phyloP scores from a whole-genome alignment of 2,329 filamentous ascomycete genomes.

The Epichloe hybrida region DNA sequence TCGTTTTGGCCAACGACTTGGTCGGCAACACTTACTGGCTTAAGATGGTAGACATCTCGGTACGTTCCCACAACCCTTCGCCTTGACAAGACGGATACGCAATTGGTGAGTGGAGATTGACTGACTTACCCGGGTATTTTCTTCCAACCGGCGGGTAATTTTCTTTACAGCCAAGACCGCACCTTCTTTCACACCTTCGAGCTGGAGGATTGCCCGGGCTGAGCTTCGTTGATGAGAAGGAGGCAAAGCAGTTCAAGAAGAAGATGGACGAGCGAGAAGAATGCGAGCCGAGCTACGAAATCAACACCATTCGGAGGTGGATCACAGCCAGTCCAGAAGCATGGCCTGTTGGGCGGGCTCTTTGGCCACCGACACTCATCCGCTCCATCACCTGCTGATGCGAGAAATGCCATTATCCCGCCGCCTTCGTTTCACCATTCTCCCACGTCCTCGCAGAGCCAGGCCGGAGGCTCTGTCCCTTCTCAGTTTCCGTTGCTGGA shows the following conservation, averaged over 20 bases:
- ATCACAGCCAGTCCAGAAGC: slow-evolving; percentile 25
- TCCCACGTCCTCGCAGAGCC: slow-evolving; percentile 30
- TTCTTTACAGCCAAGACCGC: slow-evolving; percentile 90
- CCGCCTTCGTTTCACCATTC: slow-evolving; percentile 22
- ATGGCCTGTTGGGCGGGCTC: slow-evolving; percentile 43
- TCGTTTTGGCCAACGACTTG: slow-evolving; percentile 82
- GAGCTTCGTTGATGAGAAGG: slow-evolving; percentile 93
- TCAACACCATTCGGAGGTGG: slow-evolving; percentile 58
- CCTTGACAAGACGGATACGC: too few species aligned
- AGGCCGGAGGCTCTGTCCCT: slow-evolving; percentile 28
- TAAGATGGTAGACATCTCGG: slow-evolving; percentile 93
- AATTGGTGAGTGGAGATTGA: not conserved
- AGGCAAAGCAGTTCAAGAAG: slow-evolving; percentile 92
- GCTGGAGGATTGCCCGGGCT: slow-evolving; percentile 76
- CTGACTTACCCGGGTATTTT: slow-evolving; percentile 1
- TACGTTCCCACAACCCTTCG: slow-evolving; percentile 23
- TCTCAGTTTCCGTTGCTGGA: slow-evolving; percentile 51
- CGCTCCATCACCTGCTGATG: slow-evolving; percentile 42
- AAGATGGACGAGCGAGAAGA: slow-evolving; percentile 92
- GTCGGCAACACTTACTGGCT: slow-evolving; percentile 95
- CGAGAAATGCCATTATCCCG: slow-evolving; percentile 26
- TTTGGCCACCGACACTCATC: slow-evolving; percentile 50
- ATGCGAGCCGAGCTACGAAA: slow-evolving; percentile 76
- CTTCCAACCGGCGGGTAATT: slow-evolving; percentile 69
- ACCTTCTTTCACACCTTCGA: slow-evolving; percentile 98